These are phyloP conservation scores for Rhizoclosmatium sp. DNA, from an alignment of 192 early-diverging fungal genomes.

Conservation along the genomic window DNA sequence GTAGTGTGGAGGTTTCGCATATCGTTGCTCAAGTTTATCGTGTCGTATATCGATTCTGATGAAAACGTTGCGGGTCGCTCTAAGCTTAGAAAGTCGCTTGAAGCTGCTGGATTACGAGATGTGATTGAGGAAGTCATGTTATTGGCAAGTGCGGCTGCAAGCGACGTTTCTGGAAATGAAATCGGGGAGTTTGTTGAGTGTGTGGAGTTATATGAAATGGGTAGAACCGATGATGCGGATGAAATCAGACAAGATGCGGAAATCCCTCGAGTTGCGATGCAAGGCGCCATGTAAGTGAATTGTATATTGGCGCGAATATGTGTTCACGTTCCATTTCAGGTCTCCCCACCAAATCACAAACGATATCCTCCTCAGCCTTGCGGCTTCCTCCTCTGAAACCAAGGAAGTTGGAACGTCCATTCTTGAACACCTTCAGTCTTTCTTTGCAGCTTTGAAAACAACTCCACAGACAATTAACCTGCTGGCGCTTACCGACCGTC, in stretches of 20 bases:
- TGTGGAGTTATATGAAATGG: slow-evolving; percentile 48
- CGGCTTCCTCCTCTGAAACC: not conserved
- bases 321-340: slow-evolving; percentile 4
- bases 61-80: slow-evolving; percentile 42
- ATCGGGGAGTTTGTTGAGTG: slow-evolving; percentile 34
- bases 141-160: not conserved
- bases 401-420: slow-evolving; percentile 38
- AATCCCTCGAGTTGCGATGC: not conserved
- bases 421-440: slow-evolving; percentile 17
- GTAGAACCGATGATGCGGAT: slow-evolving; percentile 42
- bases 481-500: slow-evolving; percentile 20
- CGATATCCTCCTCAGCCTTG: slow-evolving; percentile 19
- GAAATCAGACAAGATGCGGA: slow-evolving; percentile 35
- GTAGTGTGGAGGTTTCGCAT: slow-evolving; percentile 44
- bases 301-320: not conserved
- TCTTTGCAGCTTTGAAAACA: not conserved
- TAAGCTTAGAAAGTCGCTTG: slow-evolving; percentile 38
- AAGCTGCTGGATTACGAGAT: slow-evolving; percentile 37
- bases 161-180: slow-evolving; percentile 7
- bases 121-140: not conserved
- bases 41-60: slow-evolving; percentile 35
- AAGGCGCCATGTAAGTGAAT: slow-evolving; percentile 9
- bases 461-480: not conserved
- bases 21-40: slow-evolving; percentile 41
- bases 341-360: slow-evolving; percentile 40